Conservation (phyloP, 768 basidiomycete species). For the Calvatia gigantea region DNA sequence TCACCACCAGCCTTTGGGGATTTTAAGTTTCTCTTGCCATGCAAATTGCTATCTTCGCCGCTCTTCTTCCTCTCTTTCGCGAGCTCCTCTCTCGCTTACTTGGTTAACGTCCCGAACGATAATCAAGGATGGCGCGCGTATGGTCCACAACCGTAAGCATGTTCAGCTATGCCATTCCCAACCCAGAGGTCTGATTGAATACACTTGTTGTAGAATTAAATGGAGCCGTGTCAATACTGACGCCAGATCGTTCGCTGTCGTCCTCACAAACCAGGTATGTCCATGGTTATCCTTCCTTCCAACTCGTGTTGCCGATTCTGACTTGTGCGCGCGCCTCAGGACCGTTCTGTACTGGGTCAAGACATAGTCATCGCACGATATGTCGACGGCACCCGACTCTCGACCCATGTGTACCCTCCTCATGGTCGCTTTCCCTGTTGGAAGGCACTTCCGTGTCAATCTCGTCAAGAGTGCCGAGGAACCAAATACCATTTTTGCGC, state of each 20-base stretch:
- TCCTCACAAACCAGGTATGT: slow-evolving; percentile 11
- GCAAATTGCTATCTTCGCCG: background rate
- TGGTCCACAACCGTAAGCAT: slow-evolving; percentile 1
- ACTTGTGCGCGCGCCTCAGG: background rate
- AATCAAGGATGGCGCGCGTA: slow-evolving; percentile 2
- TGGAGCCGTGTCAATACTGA: slow-evolving; percentile 9
- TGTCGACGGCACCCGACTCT: slow-evolving; percentile 1
- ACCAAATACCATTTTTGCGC: slow-evolving; percentile 9
- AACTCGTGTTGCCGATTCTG: background rate
- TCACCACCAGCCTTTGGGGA: background rate
- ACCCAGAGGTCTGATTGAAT: background rate
- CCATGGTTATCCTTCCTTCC: background rate
- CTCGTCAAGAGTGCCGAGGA: slow-evolving; percentile 5
- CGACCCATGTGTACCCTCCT: background rate
- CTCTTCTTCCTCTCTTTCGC: slow-evolving; percentile 5
- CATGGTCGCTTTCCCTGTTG: slow-evolving; percentile 4
- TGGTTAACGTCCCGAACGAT: slow-evolving; percentile 8
- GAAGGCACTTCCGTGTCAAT: slow-evolving; percentile 8
- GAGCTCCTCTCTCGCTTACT: slow-evolving; percentile 8
- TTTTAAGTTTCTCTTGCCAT: background rate
- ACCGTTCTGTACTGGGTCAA: background rate
- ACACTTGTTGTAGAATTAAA: background rate
- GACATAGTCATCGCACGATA: background rate
- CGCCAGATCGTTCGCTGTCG: slow-evolving; percentile 1
- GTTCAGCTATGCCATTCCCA: background rate